Evolutionary conservation across 768 basidiomycete species (phyloP).

Genomic region (Termitomyces titanicus): DNA sequence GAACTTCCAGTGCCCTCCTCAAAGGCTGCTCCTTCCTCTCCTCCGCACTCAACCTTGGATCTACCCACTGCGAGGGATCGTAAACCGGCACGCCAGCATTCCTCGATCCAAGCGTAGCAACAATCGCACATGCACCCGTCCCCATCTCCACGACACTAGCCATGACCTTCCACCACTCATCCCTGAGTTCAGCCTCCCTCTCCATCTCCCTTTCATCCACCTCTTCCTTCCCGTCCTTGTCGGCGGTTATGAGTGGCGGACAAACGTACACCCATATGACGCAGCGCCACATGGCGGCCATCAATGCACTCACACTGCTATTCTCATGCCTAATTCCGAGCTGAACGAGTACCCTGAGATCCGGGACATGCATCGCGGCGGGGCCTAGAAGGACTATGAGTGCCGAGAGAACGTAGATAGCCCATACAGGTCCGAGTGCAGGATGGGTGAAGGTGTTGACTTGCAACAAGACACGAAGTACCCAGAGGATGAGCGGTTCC

Average conservation of each 20-base stretch:
- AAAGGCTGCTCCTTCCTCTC: slow-evolving; percentile 38
- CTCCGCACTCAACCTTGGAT: slow-evolving; percentile 29
- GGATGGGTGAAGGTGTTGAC: slow-evolving; percentile 51
- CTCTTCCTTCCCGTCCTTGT: slow-evolving; percentile 25
- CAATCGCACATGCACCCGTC: slow-evolving; percentile 12
- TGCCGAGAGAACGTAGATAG: slow-evolving; percentile 58
- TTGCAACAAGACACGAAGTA: slow-evolving; percentile 58
- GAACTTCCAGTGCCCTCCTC: slow-evolving; percentile 40
- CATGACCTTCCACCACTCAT: slow-evolving; percentile 41
- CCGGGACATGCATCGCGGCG: slow-evolving; percentile 40
- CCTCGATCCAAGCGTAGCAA: slow-evolving; percentile 5
- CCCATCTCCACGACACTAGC: slow-evolving; percentile 30
- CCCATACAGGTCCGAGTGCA: slow-evolving; percentile 79
- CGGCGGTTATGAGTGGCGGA: slow-evolving; percentile 32
- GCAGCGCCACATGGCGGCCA: slow-evolving; percentile 61
- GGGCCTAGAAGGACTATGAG: slow-evolving; percentile 66
- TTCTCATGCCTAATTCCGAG: slow-evolving; percentile 59
- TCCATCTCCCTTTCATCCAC: slow-evolving; percentile 25
- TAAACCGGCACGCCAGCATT: slow-evolving; percentile 4
- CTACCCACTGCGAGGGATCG: neutral
- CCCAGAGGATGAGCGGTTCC: slow-evolving; percentile 58
- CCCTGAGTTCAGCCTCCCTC: slow-evolving; percentile 18
- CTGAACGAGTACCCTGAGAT: slow-evolving; percentile 46
- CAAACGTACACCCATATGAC: slow-evolving; percentile 64
- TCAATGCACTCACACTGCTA: slow-evolving; percentile 58